These are phyloP conservation scores for Biancaea sappan DNA, from an alignment of 306 rosid species.

Conservation along the genomic window DNA sequence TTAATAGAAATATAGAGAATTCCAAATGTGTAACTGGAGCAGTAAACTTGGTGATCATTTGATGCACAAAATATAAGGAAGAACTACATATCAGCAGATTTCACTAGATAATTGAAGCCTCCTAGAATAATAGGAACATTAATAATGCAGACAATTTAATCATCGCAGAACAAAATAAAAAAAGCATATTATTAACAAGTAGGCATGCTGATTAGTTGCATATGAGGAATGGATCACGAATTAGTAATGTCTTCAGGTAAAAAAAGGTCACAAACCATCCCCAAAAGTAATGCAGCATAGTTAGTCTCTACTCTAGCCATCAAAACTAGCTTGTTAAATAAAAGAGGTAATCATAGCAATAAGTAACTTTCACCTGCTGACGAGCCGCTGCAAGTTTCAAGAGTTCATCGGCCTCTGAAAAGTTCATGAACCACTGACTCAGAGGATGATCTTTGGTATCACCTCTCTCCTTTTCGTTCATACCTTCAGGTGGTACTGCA, in stretches of 20 bases:
- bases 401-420: conserved; percentile 98
- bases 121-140: conserved; percentile 6
- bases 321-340: not conserved
- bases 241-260: conserved; percentile 15
- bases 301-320: not conserved
- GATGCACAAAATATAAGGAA: conserved; percentile 8
- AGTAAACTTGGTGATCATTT: conserved; percentile 16
- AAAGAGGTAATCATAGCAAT: conserved; percentile 23
- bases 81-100: conserved; percentile 3
- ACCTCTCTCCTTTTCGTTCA: conserved; percentile 59
- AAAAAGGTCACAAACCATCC: conserved; percentile 10
- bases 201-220: not conserved
- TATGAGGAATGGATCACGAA: conserved; percentile 21
- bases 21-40: conserved; percentile 19
- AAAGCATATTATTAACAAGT: not conserved
- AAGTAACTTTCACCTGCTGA: conserved; percentile 73
- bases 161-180: not conserved
- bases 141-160: conserved; percentile 23
- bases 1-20: conserved; percentile 21
- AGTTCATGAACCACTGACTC: conserved; percentile 91
- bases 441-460: conserved; percentile 85
- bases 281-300: conserved; percentile 16
- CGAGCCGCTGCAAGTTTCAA: conserved; percentile 94
- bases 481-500: conserved; percentile 59
- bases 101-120: conserved; percentile 24